These are phyloP conservation scores for Coemansia guatemalensis DNA, from an alignment of 192 early-diverging fungal genomes.

Conservation along the genomic window DNA sequence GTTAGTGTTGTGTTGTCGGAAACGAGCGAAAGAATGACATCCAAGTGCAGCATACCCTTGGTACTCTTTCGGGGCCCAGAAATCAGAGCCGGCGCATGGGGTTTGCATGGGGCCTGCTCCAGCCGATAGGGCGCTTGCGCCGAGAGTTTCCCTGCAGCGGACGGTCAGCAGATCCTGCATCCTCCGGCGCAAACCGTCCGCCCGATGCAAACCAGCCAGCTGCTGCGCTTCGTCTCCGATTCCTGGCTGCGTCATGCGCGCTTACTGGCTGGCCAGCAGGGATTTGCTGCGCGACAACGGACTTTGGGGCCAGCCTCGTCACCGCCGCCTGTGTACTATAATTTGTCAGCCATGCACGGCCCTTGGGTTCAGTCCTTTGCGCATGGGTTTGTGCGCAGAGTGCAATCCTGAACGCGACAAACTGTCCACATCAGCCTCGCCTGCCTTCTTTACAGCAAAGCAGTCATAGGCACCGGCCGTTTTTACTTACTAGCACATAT, in stretches of 20 bases:
- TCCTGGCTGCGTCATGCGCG: background rate
- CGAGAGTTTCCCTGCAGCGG: background rate
- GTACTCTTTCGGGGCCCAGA: background rate
- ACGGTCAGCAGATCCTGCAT: background rate
- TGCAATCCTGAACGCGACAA: background rate
- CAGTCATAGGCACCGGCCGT: background rate
- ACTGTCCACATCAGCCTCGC: background rate
- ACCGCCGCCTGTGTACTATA: too few species aligned
- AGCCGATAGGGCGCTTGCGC: background rate
- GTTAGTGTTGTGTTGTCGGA: background rate
- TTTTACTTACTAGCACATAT: background rate
- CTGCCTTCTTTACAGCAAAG: background rate
- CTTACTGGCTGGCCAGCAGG: background rate
- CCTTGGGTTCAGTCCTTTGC: background rate
- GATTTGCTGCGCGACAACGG: background rate
- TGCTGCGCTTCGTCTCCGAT: background rate
- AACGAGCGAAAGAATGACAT: slow-evolving; percentile 2
- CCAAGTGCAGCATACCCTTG: background rate
- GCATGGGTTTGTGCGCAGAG: background rate
- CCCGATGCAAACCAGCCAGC: too few species aligned
- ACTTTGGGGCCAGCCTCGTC: background rate
- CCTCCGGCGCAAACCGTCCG: background rate
- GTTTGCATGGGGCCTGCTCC: background rate
- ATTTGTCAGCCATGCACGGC: too few species aligned
- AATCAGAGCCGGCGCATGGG: background rate